phyloP scores from a whole-genome alignment of 345 rosid species.

The Rhizophora mangle region DNA sequence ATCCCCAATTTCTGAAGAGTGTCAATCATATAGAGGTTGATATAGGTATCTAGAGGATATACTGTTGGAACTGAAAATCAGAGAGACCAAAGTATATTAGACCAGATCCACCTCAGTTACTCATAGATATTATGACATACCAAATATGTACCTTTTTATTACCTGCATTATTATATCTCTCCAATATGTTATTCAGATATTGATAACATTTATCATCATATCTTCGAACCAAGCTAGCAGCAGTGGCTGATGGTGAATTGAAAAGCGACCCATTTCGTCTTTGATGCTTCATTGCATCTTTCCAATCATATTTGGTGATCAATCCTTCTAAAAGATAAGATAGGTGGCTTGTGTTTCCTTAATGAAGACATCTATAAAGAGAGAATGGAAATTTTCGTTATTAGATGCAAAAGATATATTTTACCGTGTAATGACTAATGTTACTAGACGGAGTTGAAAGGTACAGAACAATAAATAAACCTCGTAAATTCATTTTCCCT shows the following conservation, averaged over 20 bases:
- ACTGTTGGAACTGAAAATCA: slow-evolving; percentile 11
- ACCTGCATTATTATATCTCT: slow-evolving; percentile 3
- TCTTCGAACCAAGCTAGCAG: slow-evolving; percentile 9
- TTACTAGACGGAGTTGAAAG: too few relatives aligned
- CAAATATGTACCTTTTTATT: not conserved
- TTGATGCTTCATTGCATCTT: slow-evolving; percentile 12
- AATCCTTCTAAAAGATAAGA: slow-evolving; percentile 15
- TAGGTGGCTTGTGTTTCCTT: not conserved
- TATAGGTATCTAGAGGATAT: slow-evolving; percentile 9
- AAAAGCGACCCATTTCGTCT: slow-evolving; percentile 12
- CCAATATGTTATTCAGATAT: slow-evolving; percentile 2
- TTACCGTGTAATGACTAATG: not conserved
- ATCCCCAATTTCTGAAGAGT: slow-evolving; percentile 13
- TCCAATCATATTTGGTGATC: not conserved
- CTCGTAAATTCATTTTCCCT: slow-evolving; percentile 2
- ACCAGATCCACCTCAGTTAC: not conserved
- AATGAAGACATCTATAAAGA: not conserved
- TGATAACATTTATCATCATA: slow-evolving; percentile 3
- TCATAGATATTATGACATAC: not conserved
- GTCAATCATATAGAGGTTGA: slow-evolving; percentile 9
- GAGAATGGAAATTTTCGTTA: not conserved
- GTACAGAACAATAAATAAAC: not conserved
- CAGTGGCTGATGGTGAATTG: slow-evolving; percentile 21
- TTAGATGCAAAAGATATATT: not conserved
- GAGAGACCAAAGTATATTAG: not conserved